Percentiles rank a stretch among this genome's conserved stretches.
Evolutionary conservation across 441 rosid species (phyloP).

Genomic region (Bocquillonia castaneifolia): DNA sequence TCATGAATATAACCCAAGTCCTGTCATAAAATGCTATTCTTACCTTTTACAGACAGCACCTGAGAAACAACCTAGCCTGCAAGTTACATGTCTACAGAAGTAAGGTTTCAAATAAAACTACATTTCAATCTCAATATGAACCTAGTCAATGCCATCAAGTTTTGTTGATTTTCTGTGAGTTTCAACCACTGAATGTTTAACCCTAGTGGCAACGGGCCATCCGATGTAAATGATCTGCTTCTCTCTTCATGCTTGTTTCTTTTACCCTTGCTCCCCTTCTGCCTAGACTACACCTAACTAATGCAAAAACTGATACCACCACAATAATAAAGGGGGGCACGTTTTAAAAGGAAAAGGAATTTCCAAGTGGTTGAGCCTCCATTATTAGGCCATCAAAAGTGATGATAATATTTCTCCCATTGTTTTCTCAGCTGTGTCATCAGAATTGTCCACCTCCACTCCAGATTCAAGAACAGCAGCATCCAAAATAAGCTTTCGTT

Average conservation of each 20-base stretch:
- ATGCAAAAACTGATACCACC: conserved; percentile 18
- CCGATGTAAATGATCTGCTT: neutral
- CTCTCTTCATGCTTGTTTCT: neutral
- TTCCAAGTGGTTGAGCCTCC: neutral
- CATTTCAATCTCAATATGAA: too few species aligned
- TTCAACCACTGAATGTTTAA: neutral
- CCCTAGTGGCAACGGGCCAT: neutral
- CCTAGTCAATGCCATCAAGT: too few species aligned
- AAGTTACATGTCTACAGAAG: too few species aligned
- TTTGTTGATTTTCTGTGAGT: neutral
- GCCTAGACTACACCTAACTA: conserved; percentile 9
- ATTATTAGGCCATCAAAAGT: conserved; percentile 56
- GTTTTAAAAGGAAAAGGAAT: neutral
- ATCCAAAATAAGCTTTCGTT: conserved; percentile 72
- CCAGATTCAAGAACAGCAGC: conserved; percentile 89
- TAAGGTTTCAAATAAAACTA: too few species aligned
- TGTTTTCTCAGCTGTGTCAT: conserved; percentile 60
- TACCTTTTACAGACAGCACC: too few species aligned
- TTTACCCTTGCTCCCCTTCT: neutral
- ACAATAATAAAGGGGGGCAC: neutral
- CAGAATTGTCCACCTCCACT: conserved; percentile 51
- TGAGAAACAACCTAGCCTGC: too few species aligned
- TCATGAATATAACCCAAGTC: too few species aligned
- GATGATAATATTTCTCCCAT: conserved; percentile 95
- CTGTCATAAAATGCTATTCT: neutral